A percentile compares a stretch with the other conserved stretches of the same genome.
These are phyloP conservation scores for Pontederia paniculata DNA, from an alignment of 176 grass and related monocot genomes.

Conservation along the genomic window DNA sequence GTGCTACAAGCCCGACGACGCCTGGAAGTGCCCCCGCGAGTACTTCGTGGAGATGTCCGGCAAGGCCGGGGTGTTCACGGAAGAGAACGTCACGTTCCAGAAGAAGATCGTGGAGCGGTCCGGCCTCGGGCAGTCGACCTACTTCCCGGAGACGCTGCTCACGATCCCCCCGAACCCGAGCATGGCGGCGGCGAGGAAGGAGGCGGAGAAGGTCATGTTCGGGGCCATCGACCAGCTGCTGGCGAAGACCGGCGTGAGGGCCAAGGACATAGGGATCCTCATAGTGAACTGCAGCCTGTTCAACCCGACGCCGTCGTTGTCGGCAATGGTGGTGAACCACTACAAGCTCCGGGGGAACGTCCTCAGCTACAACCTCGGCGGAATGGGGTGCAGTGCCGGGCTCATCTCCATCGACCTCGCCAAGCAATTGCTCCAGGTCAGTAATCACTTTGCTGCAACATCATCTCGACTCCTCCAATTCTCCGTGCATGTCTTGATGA, in stretches of 20 bases:
- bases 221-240: slow-evolving; percentile 7
- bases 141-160: background rate
- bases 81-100: slow-evolving; percentile 2
- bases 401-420: slow-evolving; percentile 12
- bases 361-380: slow-evolving; percentile 3
- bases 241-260: background rate
- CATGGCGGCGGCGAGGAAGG: slow-evolving; percentile 3
- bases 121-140: slow-evolving; percentile 3
- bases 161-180: background rate
- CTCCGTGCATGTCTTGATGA: too few relatives aligned
- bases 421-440: slow-evolving; percentile 10
- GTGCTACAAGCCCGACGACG: slow-evolving; percentile 2
- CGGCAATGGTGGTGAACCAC: slow-evolving; percentile 13
- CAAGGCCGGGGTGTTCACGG: background rate
- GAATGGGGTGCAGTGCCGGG: slow-evolving; percentile 12
- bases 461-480: background rate
- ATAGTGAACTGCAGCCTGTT: slow-evolving; percentile 12
- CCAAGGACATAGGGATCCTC: slow-evolving; percentile 10
- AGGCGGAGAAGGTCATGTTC: slow-evolving; percentile 15
- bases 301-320: slow-evolving; percentile 4
- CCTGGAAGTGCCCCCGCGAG: background rate
- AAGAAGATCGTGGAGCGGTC: slow-evolving; percentile 13
- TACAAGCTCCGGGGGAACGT: slow-evolving; percentile 8
- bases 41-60: background rate
- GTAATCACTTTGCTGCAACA: background rate